These are phyloP conservation scores for Penicillium sumatraense DNA, from an alignment of 2,329 filamentous ascomycete species.

Conservation along the genomic window DNA sequence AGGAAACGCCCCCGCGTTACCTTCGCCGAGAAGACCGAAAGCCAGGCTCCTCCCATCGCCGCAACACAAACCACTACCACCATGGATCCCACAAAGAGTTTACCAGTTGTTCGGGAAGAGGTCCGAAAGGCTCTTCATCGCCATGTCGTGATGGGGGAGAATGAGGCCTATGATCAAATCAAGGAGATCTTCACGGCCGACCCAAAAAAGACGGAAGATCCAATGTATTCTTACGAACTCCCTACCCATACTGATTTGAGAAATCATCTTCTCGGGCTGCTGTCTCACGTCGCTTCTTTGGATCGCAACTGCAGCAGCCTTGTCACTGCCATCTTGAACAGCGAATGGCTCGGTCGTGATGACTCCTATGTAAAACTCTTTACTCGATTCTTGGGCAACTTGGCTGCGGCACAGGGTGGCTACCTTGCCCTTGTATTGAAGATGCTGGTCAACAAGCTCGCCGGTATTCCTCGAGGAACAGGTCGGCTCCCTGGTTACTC, in stretches of 20 bases:
- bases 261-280: conserved; percentile 64
- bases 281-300: conserved; percentile 60
- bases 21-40: conserved; percentile 47
- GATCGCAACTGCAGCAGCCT: conserved; percentile 62
- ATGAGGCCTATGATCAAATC: conserved; percentile 61
- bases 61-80: conserved; percentile 29
- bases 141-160: conserved; percentile 57
- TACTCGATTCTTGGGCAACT: conserved; percentile 60
- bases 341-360: conserved; percentile 66
- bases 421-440: conserved; percentile 75
- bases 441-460: conserved; percentile 81
- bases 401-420: conserved; percentile 81
- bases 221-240: conserved; percentile 45
- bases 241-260: conserved; percentile 58
- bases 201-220: conserved; percentile 47
- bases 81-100: conserved; percentile 53
- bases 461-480: conserved; percentile 60
- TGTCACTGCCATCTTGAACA: conserved; percentile 61
- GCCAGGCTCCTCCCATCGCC: conserved; percentile 37
- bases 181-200: conserved; percentile 57
- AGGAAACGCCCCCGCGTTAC: conserved; percentile 50
- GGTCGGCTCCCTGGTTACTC: conserved; percentile 60
- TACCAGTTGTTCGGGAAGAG: conserved; percentile 64
- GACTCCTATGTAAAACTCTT: conserved; percentile 63
- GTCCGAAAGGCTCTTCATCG: conserved; percentile 62